Evolutionary conservation across 306 rosid species (phyloP), one percentile per base, ranked within the genome.

Genomic region (Psophocarpus tetragonolobus): DNA sequence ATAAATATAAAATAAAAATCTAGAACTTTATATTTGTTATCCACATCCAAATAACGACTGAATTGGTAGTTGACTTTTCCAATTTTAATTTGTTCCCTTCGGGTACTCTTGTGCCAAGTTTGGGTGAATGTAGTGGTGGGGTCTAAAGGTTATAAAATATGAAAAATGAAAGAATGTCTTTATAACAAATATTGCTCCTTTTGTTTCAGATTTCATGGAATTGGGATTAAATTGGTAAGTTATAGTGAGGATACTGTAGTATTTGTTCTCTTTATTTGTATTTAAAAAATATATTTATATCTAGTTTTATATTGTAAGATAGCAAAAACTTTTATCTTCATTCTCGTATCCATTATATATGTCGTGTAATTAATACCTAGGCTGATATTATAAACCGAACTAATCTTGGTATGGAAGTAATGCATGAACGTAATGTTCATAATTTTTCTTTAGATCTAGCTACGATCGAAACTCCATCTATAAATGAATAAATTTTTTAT

Each of bases 161-260:
- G 30, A 21, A 65, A 48, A 66, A 74, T 18, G 72, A 73, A 73
- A 62, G 23, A 68, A 38, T 81, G 74, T 83, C 51, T 81, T 81
- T 77, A 35, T 24, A 36, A 71, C 73, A 82, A 75, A 72, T 81
- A 71, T 50, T 69, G 73, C 70, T 85, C 74, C 77, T 85, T 85
- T 79, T 79, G 82, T 72, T 79, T 75, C 71, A 71, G 80, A 82
- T 70, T 80, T 79, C 78, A 85, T 68, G 72, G 64, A n/a, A n/a
- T n/a, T n/a, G n/a, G n/a, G n/a, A n/a, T n/a, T n/a, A n/a, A n/a
- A n/a, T n/a, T n/a, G n/a, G n/a, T n/a, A n/a, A n/a, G n/a, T n/a
- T n/a, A n/a, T n/a, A n/a, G n/a, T n/a, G n/a, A n/a, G n/a, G n/a
- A n/a, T n/a, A n/a, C n/a, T n/a, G n/a, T n/a, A n/a, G n/a, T n/a